phyloP scores from a whole-genome alignment of 768 basidiomycete species.

The Boletus reticuloceps region DNA sequence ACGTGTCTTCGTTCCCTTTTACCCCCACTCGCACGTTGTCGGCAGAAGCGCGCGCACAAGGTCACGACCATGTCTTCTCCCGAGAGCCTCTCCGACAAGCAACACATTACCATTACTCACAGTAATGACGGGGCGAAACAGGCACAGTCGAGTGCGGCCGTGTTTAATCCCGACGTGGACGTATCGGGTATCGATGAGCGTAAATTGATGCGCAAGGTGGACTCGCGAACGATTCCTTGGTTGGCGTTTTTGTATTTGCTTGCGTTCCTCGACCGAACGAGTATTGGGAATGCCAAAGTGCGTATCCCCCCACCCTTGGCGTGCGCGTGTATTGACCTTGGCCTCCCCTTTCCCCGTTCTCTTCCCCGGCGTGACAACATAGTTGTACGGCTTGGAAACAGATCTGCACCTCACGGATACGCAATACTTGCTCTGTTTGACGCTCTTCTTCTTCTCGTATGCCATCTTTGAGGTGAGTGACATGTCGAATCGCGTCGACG shows the following conservation, averaged over 20 bases:
- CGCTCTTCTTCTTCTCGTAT: conserved; percentile 62
- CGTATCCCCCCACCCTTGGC: not conserved
- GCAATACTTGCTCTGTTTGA: conserved; percentile 64
- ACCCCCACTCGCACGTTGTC: not conserved
- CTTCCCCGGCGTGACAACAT: not conserved
- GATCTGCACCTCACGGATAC: conserved; percentile 60
- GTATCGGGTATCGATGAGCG: conserved; percentile 63
- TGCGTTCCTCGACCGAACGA: conserved; percentile 64
- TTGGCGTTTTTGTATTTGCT: conserved; percentile 73
- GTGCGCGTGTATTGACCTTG: not conserved
- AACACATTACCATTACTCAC: not conserved
- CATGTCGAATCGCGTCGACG: not conserved
- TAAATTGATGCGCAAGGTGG: conserved; percentile 68
- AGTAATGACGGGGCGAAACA: not conserved
- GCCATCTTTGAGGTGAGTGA: conserved; percentile 60
- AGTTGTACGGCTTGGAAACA: conserved; percentile 63
- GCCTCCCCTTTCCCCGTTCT: no score
- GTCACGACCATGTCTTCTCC: not conserved
- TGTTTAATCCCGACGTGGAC: conserved; percentile 50
- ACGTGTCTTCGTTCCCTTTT: not conserved
- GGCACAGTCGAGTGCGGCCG: not conserved
- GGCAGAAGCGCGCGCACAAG: no score
- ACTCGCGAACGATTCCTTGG: conserved; percentile 66
- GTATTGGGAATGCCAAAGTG: conserved; percentile 44
- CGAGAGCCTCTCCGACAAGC: conserved; percentile 7